Percentiles rank a stretch among this genome's conserved stretches.
phyloP scores from a whole-genome alignment of 2,329 filamentous ascomycete genomes.

The Neoarthrinium moseri region DNA sequence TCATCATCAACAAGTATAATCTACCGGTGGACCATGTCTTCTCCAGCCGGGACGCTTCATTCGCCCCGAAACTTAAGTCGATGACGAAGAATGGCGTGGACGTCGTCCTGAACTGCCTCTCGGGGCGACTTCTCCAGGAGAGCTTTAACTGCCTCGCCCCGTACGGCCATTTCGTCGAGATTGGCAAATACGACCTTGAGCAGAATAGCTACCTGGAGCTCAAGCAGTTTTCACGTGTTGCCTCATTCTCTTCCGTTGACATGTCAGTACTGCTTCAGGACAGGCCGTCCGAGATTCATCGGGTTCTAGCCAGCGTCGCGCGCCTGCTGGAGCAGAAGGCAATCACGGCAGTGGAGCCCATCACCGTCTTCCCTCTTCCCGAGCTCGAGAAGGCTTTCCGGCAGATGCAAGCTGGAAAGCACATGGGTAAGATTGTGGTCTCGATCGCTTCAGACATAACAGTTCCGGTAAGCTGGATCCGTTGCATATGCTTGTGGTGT shows the following conservation, averaged over 20 bases:
- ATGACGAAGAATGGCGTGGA: background rate
- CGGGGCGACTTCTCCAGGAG: slow-evolving; percentile 3
- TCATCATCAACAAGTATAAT: background rate
- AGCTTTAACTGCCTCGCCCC: background rate
- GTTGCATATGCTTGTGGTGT: too few species aligned
- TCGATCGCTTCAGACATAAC: too few species aligned
- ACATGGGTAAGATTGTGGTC: slow-evolving; percentile 34
- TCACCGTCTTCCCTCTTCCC: slow-evolving; percentile 17
- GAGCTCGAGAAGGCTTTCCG: slow-evolving; percentile 30
- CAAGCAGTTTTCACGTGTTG: slow-evolving; percentile 24
- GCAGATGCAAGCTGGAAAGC: slow-evolving; percentile 32
- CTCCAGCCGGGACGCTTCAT: background rate
- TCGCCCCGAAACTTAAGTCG: background rate
- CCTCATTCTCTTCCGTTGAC: slow-evolving; percentile 3
- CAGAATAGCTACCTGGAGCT: slow-evolving; percentile 31
- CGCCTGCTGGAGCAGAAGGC: slow-evolving; percentile 12
- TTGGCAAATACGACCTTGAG: slow-evolving; percentile 21
- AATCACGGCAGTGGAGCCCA: slow-evolving; percentile 17
- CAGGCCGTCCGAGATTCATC: background rate
- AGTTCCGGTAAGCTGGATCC: too few species aligned
- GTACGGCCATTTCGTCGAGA: slow-evolving; percentile 2
- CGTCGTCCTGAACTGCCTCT: slow-evolving; percentile 18
- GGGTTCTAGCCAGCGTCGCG: slow-evolving; percentile 5
- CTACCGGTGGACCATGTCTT: background rate
- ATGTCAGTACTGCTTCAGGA: background rate